Evolutionary conservation across 768 basidiomycete genomes (phyloP), one percentile per base, ranked within the genome.

Genomic region (Clathrus columnatus): DNA sequence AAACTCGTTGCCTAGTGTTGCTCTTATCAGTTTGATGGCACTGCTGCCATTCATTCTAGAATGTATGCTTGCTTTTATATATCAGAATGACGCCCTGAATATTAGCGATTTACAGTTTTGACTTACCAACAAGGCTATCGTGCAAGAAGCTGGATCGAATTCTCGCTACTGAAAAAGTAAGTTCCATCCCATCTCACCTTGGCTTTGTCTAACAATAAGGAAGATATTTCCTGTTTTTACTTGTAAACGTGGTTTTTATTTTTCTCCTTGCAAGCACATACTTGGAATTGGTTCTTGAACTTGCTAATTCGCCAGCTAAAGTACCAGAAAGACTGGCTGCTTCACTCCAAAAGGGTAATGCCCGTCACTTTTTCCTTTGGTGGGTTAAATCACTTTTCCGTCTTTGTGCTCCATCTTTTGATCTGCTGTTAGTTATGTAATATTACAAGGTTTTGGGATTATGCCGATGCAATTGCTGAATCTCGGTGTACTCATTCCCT

Each of bases 381-480:
- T 58, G 5, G n/a, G 23, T 5, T 63, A 62, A 48, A 61, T 65
- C 7, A 29, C 23, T 45, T 36, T 5, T 47, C 23, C 44, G 48
- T 46, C 18, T 7, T 1, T 7, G 23, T 47, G 7, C 16, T 18
- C 36, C 7, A 32, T 17, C 28, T 18, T 4, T 50, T 43, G 30
- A 46, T 28, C 17, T 26, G 54, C 29, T 11, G 45, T 17, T 18
- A 44, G 49, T 58, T 44, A 56, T 64, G 47, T 61, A 14, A 21
- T 50, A 23, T 50, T 17, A 7, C 18, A 51, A 91, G 91, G 86
- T 0, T 69, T 98, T 27, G 95, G 91, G 62, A 83, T 98, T 63
- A 95, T 97, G 88, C 96, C 96, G 3, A 71, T 98, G 30, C 93
- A 99, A 63, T 75, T 99, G 8, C 79, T 99, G 21, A 97, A 97